phyloP scores from a whole-genome alignment of 2,329 filamentous ascomycete genomes.

The Fusarium xylarioides region DNA sequence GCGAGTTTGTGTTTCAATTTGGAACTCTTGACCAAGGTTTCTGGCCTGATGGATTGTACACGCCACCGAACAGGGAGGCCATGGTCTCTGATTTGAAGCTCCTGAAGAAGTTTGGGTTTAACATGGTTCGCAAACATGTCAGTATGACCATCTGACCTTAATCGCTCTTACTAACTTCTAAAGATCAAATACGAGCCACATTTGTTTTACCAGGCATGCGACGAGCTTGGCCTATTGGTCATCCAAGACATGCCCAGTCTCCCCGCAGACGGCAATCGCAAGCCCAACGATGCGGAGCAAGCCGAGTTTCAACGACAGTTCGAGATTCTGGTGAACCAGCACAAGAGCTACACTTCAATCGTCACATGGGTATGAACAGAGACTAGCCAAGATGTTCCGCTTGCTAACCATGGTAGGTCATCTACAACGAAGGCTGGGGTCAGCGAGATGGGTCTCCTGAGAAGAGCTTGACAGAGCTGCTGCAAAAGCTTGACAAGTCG shows the following conservation, averaged over 20 bases:
- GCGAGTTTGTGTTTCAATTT: slow-evolving; percentile 73
- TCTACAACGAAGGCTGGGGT: slow-evolving; percentile 32
- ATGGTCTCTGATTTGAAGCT: slow-evolving; percentile 73
- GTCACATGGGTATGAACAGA: slow-evolving; percentile 6
- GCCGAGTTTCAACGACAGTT: slow-evolving; percentile 72
- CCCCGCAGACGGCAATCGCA: slow-evolving; percentile 38
- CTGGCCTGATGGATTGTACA: slow-evolving; percentile 76
- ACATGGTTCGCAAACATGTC: slow-evolving; percentile 76
- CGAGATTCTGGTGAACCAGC: slow-evolving; percentile 66
- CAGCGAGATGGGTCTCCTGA: slow-evolving; percentile 50
- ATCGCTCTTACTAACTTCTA: background rate
- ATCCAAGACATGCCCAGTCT: slow-evolving; percentile 79
- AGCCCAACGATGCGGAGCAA: slow-evolving; percentile 61
- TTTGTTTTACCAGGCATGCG: slow-evolving; percentile 74
- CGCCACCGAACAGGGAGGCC: slow-evolving; percentile 70
- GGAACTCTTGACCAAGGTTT: slow-evolving; percentile 76
- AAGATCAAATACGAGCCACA: slow-evolving; percentile 74
- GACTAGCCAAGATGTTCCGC: rapidly evolving
- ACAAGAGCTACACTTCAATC: slow-evolving; percentile 28
- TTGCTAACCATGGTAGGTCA: slow-evolving; percentile 4
- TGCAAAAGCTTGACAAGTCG: slow-evolving; percentile 68
- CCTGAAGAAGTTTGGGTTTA: slow-evolving; percentile 73
- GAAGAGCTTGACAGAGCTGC: slow-evolving; percentile 61
- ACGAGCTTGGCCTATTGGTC: slow-evolving; percentile 71
- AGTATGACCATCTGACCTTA: slow-evolving; percentile 28